Percentiles rank a stretch among this genome's conserved stretches.
Conservation (phyloP, 306 rosid genomes). For the Quercus bicolor region DNA sequence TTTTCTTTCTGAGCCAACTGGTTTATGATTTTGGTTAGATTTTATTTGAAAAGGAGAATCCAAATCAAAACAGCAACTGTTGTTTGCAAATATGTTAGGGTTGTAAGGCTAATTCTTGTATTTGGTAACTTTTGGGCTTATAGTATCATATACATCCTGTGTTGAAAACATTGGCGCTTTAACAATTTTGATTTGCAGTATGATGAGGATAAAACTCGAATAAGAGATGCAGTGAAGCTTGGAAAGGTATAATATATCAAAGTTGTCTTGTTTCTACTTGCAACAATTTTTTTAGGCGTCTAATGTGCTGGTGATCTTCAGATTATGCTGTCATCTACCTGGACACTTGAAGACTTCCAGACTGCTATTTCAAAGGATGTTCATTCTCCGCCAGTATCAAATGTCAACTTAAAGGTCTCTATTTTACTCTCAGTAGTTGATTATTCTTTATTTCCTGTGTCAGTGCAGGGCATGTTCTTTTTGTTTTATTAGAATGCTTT, state of each 20-base stretch:
- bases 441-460: not conserved
- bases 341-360: constrained; percentile 68
- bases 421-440: constrained; percentile 1
- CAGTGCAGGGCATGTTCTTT: constrained; percentile 6
- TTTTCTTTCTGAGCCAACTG: not conserved
- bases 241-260: constrained; percentile 61
- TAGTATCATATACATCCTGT: not conserved
- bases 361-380: constrained; percentile 50
- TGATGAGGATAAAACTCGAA: constrained; percentile 64
- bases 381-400: constrained; percentile 54
- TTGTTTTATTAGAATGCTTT: not conserved
- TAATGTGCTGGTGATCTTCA: constrained; percentile 30
- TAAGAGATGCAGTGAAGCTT: constrained; percentile 76
- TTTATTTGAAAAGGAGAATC: not conserved
- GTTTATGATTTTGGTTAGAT: not conserved
- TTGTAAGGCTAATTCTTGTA: not conserved
- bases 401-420: constrained; percentile 68
- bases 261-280: constrained; percentile 19
- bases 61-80: not conserved
- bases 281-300: constrained; percentile 17
- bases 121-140: not conserved
- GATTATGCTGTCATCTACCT: constrained; percentile 56
- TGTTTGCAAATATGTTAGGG: not conserved
- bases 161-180: constrained; percentile 7
- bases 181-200: constrained; percentile 50